Evolutionary conservation across 2,329 filamentous ascomycete genomes (phyloP).

Genomic region (Intubia oerlemansii): DNA sequence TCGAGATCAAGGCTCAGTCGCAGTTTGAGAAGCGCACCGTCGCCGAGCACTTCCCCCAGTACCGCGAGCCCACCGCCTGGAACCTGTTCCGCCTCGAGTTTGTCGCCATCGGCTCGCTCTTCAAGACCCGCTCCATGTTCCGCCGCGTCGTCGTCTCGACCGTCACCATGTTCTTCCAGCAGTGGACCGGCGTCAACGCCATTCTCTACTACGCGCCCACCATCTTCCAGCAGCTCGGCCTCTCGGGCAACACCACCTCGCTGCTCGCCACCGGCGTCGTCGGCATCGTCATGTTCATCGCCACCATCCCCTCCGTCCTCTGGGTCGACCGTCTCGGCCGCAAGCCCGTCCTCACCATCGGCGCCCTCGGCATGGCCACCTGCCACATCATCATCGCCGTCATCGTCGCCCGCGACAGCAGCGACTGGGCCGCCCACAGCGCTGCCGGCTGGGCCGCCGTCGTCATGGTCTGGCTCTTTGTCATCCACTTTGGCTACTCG

Average conservation of each 20-base stretch:
- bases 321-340: slow-evolving; percentile 44
- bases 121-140: slow-evolving; percentile 44
- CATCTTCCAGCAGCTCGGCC: slow-evolving; percentile 46
- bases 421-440: slow-evolving; percentile 31
- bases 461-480: slow-evolving; percentile 52
- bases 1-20: slow-evolving; percentile 66
- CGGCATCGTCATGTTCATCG: slow-evolving; percentile 47
- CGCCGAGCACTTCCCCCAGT: slow-evolving; percentile 44
- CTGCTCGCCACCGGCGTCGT: slow-evolving; percentile 51
- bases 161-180: slow-evolving; percentile 40
- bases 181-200: slow-evolving; percentile 29
- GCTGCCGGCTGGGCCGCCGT: slow-evolving; percentile 50
- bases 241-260: slow-evolving; percentile 26
- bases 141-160: slow-evolving; percentile 42
- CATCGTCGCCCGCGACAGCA: slow-evolving; percentile 42
- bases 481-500: slow-evolving; percentile 52
- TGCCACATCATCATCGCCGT: slow-evolving; percentile 53
- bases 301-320: slow-evolving; percentile 43
- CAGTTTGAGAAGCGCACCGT: slow-evolving; percentile 56
- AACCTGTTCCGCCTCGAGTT: slow-evolving; percentile 50
- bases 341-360: slow-evolving; percentile 38
- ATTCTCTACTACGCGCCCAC: slow-evolving; percentile 49
- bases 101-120: slow-evolving; percentile 41
- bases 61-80: slow-evolving; percentile 35
- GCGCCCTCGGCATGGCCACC: slow-evolving; percentile 47